Evolutionary conservation across 768 basidiomycete genomes (phyloP), one percentile per base, ranked within the genome.

Genomic region (Neoboletus magnificus): DNA sequence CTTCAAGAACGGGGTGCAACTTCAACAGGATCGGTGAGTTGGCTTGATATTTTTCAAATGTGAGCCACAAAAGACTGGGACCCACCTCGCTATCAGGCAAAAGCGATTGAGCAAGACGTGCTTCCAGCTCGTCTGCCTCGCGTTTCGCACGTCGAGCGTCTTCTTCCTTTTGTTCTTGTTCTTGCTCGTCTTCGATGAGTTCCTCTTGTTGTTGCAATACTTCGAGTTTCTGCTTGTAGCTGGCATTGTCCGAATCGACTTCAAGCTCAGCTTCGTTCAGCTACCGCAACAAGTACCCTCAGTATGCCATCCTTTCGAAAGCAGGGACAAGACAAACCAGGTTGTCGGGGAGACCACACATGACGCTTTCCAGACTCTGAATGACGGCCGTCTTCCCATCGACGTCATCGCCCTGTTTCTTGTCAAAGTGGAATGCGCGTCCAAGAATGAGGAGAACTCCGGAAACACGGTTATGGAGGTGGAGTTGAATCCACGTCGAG

Each of bases 191-290:
- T 68, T 99, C 95, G 68, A 99, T 99, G 58, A 99, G 91, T 71
- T 99, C 97, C 69, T 99, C 92, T 72, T 99, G 97, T 65, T 99
- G 92, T 64, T 97, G 93, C 68, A 99, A 76, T 25, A 99, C 96
- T 59, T 98, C 97, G 52, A 99, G 82, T 74, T 96, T 97, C 78
- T 98, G 92, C 78, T 97, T 96, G 82, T 97, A 98, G 65, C 86
- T 92, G 22, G 93, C 93, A 48, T 87, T 87, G 39, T 96, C 95
- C 23, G 88, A 91, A 62, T 94, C 91, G 23, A 98, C 96, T 72
- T 95, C 91, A 48, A 98, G 82, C 70, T 98, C 97, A 10, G 97
- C 93, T 77, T 98, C 97, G 71, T 91, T 98, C 43, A 98, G 82
- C 95, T 98, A 61, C 27, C 53, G 36, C n/a, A 23, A 10, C 25